phyloP scores from a whole-genome alignment of 768 basidiomycete species.

The Hemileccinum impolitum region DNA sequence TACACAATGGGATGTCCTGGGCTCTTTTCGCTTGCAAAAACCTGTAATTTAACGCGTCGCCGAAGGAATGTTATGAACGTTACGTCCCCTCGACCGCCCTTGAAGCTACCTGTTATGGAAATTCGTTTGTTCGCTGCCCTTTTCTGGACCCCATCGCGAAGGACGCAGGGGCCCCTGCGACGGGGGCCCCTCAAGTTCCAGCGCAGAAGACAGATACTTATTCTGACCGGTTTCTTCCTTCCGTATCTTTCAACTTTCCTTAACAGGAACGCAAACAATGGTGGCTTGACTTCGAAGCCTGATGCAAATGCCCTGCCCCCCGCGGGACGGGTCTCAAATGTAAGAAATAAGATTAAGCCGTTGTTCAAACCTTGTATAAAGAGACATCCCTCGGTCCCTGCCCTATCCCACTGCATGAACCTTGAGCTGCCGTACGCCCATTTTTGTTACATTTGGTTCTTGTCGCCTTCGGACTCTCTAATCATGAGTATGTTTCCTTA shows the following conservation, averaged over 20 bases:
- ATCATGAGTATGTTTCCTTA: constrained; percentile 29
- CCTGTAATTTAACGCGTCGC: constrained; percentile 31
- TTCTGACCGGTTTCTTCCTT: constrained; percentile 27
- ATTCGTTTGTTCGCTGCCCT: constrained; percentile 35
- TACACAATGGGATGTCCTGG: constrained; percentile 21
- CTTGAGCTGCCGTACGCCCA: constrained; percentile 37
- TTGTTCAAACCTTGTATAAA: constrained; percentile 36
- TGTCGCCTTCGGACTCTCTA: constrained; percentile 20
- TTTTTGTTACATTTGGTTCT: constrained; percentile 30
- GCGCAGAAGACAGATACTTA: constrained; percentile 32
- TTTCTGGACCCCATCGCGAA: constrained; percentile 31
- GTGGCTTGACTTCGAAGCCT: constrained; percentile 20
- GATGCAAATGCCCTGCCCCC: constrained; percentile 16
- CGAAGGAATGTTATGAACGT: constrained; percentile 25
- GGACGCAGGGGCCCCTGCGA: constrained; percentile 21
- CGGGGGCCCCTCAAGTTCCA: constrained; percentile 32
- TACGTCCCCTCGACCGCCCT: constrained; percentile 33
- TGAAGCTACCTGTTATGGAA: constrained; percentile 36
- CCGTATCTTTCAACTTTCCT: constrained; percentile 34
- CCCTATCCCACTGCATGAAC: constrained; percentile 31
- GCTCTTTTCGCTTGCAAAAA: constrained; percentile 25
- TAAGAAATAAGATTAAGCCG: constrained; percentile 29
- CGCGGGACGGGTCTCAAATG: constrained; percentile 26
- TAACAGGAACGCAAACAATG: constrained; percentile 32
- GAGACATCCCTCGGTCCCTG: constrained; percentile 30